phyloP scores from a whole-genome alignment of 345 rosid species.

The Aquilaria malaccensis region DNA sequence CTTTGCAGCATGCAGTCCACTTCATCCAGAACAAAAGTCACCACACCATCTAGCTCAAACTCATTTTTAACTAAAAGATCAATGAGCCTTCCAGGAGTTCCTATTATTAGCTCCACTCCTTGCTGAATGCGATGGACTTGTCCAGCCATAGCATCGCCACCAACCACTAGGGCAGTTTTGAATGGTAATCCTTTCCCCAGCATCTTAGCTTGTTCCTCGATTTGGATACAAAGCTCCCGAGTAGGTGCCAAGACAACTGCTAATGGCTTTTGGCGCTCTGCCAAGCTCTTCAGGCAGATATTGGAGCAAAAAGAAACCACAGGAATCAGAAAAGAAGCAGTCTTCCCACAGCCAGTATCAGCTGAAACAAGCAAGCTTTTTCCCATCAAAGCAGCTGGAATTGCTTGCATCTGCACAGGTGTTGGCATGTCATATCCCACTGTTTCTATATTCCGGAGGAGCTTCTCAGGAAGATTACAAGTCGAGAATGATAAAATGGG shows the following conservation, averaged over 20 bases:
- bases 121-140: slow-evolving; percentile 70
- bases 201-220: slow-evolving; percentile 86
- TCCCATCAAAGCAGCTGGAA: slow-evolving; percentile 66
- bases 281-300: slow-evolving; percentile 23
- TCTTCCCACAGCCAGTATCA: slow-evolving; percentile 84
- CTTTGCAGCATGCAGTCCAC: slow-evolving; percentile 92
- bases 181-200: slow-evolving; percentile 90
- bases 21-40: slow-evolving; percentile 69
- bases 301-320: slow-evolving; percentile 52
- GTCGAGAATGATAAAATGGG: slow-evolving; percentile 64
- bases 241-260: slow-evolving; percentile 81
- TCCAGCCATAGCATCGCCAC: slow-evolving; percentile 78
- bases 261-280: slow-evolving; percentile 37
- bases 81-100: slow-evolving; percentile 86
- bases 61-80: slow-evolving; percentile 71
- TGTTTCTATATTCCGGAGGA: slow-evolving; percentile 61
- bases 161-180: slow-evolving; percentile 89
- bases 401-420: slow-evolving; percentile 86
- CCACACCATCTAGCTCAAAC: slow-evolving; percentile 38
- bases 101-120: slow-evolving; percentile 84
- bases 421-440: slow-evolving; percentile 75
- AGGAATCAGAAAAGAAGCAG: slow-evolving; percentile 82
- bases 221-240: slow-evolving; percentile 84
- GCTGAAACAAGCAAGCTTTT: slow-evolving; percentile 78
- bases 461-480: slow-evolving; percentile 50